A percentile compares a stretch with the other conserved stretches of the same genome.
Conservation (phyloP, 805 yeast species). For the Yarrowia divulgata region DNA sequence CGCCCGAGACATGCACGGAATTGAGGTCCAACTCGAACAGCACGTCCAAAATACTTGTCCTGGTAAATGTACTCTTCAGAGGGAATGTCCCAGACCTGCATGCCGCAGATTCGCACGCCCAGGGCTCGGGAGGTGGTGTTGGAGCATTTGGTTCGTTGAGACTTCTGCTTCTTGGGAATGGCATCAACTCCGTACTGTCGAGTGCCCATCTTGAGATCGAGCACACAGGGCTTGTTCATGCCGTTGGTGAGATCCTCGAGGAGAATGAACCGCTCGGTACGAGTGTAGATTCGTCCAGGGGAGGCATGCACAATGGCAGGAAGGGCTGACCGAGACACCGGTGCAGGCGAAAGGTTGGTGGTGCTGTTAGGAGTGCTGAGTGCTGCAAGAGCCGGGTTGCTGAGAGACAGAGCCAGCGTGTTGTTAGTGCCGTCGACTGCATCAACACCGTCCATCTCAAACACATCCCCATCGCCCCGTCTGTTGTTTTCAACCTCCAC, state of each 20-base stretch:
- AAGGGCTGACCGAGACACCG: conserved; percentile 31
- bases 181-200: conserved; percentile 98
- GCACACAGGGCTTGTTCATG: conserved; percentile 83
- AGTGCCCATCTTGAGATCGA: conserved; percentile 98
- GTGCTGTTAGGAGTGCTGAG: conserved; percentile 29
- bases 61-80: conserved; percentile 63
- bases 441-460: conserved; percentile 34
- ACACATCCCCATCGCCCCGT: conserved; percentile 15
- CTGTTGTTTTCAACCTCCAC: conserved; percentile 35
- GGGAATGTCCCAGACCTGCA: conserved; percentile 77
- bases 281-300: conserved; percentile 50
- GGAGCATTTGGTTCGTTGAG: conserved; percentile 83
- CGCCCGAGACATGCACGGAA: conserved; percentile 77
- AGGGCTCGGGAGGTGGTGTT: conserved; percentile 78
- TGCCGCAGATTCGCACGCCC: conserved; percentile 94
- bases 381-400: conserved; percentile 29
- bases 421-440: not conserved
- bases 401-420: conserved; percentile 6
- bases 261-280: conserved; percentile 81
- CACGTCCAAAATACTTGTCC: conserved; percentile 93
- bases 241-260: conserved; percentile 90
- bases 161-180: conserved; percentile 66
- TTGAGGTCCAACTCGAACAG: conserved; percentile 71
- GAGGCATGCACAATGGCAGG: conserved; percentile 46
- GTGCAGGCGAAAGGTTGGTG: conserved; percentile 28